phyloP scores from a whole-genome alignment of 371 early-diverging fungal genomes.

The Rhizopus microsporus region DNA sequence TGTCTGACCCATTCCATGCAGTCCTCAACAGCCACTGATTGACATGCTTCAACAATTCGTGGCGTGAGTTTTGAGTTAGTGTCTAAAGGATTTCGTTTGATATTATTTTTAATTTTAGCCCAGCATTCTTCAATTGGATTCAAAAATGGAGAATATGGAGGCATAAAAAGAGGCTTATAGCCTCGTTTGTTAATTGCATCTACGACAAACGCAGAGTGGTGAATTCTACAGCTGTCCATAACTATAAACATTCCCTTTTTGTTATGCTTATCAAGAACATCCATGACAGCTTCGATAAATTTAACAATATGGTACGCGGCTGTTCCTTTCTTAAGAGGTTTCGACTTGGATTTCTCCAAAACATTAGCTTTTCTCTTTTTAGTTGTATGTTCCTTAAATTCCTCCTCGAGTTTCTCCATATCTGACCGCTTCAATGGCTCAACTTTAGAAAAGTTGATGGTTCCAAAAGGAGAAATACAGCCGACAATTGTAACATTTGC shows the following conservation, averaged over 20 bases:
- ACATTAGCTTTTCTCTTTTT: constrained; percentile 15
- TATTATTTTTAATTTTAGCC: constrained; percentile 13
- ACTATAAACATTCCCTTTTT: constrained; percentile 12
- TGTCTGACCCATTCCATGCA: constrained; percentile 9
- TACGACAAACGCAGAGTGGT: constrained; percentile 11
- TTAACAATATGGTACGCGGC: constrained; percentile 13
- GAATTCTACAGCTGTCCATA: constrained; percentile 12
- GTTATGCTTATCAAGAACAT: constrained; percentile 5
- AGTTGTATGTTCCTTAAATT: constrained; percentile 9
- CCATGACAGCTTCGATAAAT: constrained; percentile 9
- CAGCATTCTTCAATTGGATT: constrained; percentile 23
- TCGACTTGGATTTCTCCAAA: constrained; percentile 6
- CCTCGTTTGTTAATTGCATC: constrained; percentile 6
- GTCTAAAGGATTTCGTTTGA: constrained; percentile 7
- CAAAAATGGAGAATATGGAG: constrained; percentile 14
- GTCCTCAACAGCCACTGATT: constrained; percentile 6
- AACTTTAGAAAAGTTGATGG: neutral
- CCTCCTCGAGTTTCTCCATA: constrained; percentile 9
- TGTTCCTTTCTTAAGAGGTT: constrained; percentile 8
- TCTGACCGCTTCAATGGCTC: constrained; percentile 7
- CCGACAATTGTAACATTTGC: constrained; percentile 12
- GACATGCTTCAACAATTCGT: constrained; percentile 6
- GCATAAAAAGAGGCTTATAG: constrained; percentile 13
- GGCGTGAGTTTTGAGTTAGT: neutral
- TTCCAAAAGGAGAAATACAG: constrained; percentile 9